Base-by-base conservation (phyloP, 2,329 filamentous ascomycete genomes). In the Westerdykella sp. region DNA sequence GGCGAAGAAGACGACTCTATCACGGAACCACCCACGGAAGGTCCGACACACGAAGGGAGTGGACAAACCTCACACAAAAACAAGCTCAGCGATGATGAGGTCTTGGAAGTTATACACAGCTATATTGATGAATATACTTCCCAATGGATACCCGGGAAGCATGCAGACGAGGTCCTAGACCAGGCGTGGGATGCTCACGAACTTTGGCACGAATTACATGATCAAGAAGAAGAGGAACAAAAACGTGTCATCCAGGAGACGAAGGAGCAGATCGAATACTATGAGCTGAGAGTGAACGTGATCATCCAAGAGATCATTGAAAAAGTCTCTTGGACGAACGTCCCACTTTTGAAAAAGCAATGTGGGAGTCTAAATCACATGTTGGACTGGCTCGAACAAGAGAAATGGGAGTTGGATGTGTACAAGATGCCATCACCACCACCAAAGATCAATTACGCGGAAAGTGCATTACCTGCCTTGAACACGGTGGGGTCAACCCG, bases 361-460 rank as follows among this genome's bases (percentile, higher is more conserved):
- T 80, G 81, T 39, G 65, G 68, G 10, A 75, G 69, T 30, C 68
- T 95, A 42, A 81, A 91, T 46, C 69, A 72, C 4, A 87, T 75
- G 3, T 66, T 95, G 1, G 75, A 78, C 30, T 76, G 84, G 42
- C 76, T 77, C 39, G 70, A 83, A 54, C 64, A 77, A 32, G 60
- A 74, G 7, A 55, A 59, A 22, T 80, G 73, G 73, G 70, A 69
- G 39, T 16, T 49, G 3, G 42, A 36, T 2, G 51, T 62, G 7
- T 62, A 60, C 46, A 42, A 45, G 30, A 16, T 35, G 32, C 32
- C 9, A 18, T 14, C n/a, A 14, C 32, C n/a, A 35, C 32, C 32
- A 3, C 32, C n/a, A 18, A 35, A 35, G 16, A 14, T 7, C 32
- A 10, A 35, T 14, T 18, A 7, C 13, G 32, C 25, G 9, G 25